Conservation (phyloP, 2,329 filamentous ascomycete species). For the Phyllosticta citriasiana region DNA sequence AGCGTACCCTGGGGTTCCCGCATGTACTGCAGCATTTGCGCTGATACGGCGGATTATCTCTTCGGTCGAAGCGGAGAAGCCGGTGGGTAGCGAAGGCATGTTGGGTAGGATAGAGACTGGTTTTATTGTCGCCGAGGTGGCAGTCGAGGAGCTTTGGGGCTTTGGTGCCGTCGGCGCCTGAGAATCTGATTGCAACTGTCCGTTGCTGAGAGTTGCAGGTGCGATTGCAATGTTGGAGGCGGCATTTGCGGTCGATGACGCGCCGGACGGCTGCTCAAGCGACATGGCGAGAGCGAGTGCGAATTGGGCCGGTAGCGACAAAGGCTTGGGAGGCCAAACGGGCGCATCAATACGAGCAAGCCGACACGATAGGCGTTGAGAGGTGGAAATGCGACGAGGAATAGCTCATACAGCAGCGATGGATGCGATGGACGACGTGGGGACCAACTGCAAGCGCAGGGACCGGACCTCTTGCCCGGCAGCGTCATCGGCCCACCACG, state of each 20-base stretch:
- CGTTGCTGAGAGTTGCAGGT: slow-evolving; percentile 3
- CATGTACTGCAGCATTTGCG: slow-evolving; percentile 23
- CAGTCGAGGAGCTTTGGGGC: not conserved
- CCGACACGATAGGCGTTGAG: not conserved
- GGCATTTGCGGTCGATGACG: slow-evolving; percentile 5
- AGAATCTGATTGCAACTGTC: slow-evolving; percentile 4
- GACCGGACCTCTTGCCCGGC: too few species aligned
- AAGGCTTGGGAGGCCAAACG: not conserved
- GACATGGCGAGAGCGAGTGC: slow-evolving; percentile 1
- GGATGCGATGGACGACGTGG: not conserved
- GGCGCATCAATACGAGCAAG: not conserved
- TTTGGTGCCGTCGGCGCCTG: not conserved
- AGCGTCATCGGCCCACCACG: too few species aligned
- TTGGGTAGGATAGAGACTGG: not conserved
- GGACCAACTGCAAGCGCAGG: not conserved
- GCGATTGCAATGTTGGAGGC: slow-evolving; percentile 1
- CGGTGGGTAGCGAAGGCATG: slow-evolving; percentile 8
- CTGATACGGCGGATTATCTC: slow-evolving; percentile 31
- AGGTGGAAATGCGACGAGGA: not conserved
- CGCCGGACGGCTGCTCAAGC: slow-evolving; percentile 4
- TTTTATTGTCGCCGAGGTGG: not conserved
- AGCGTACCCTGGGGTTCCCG: slow-evolving; percentile 32
- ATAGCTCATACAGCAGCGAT: not conserved
- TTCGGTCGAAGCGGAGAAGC: slow-evolving; percentile 30
- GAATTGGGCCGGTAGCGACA: not conserved